phyloP scores from a whole-genome alignment of 768 basidiomycete species.

The Boletus sensibilis region DNA sequence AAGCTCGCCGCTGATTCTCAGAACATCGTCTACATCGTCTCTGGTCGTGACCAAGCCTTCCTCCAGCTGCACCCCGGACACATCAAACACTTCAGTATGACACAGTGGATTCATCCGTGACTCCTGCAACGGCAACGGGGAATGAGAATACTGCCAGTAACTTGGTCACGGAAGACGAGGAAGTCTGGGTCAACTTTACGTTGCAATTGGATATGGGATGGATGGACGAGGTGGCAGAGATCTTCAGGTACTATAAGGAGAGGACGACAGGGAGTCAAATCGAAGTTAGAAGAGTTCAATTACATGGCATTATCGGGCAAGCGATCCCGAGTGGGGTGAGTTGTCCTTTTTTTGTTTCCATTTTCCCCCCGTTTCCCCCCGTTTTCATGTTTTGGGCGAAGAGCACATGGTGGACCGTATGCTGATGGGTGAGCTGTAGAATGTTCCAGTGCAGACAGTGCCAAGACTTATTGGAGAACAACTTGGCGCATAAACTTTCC shows the following conservation, averaged over 20 bases:
- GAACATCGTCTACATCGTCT: constrained; percentile 97
- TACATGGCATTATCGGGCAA: constrained; percentile 95
- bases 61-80: constrained; percentile 90
- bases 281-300: constrained; percentile 94
- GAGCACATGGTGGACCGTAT: not conserved
- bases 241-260: constrained; percentile 96
- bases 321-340: constrained; percentile 94
- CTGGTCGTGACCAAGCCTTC: constrained; percentile 91
- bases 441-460: constrained; percentile 96
- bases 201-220: constrained; percentile 92
- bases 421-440: constrained; percentile 36
- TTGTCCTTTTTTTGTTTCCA: constrained; percentile 12
- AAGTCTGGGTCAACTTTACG: constrained; percentile 85
- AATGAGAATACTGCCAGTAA: not conserved
- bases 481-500: constrained; percentile 86
- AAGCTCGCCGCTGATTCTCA: constrained; percentile 73
- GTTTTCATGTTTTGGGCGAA: not conserved
- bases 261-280: constrained; percentile 95
- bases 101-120: constrained; percentile 90
- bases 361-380: not conserved
- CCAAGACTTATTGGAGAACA: constrained; percentile 94
- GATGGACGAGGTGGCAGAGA: constrained; percentile 94
- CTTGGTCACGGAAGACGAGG: constrained; percentile 10
- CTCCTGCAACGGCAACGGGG: constrained; percentile 46
- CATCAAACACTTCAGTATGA: constrained; percentile 77